These are phyloP conservation scores for Neoascochyta sp. DNA, from an alignment of 2,329 filamentous ascomycete genomes.

Conservation along the genomic window DNA sequence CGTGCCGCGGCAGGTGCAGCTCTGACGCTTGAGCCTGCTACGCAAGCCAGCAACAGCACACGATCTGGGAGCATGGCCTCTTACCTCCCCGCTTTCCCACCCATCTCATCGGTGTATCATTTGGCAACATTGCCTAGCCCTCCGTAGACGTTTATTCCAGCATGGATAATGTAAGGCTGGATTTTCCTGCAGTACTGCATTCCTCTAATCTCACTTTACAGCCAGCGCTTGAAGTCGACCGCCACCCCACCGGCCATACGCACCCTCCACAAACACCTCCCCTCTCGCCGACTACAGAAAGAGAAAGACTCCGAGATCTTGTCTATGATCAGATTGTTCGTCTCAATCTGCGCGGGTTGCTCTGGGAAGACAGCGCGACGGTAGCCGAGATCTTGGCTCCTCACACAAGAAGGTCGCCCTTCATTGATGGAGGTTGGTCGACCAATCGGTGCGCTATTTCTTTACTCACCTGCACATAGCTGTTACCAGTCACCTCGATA, in stretches of 20 bases:
- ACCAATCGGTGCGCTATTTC: not conserved
- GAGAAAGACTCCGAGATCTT: constrained; percentile 5
- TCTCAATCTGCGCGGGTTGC: constrained; percentile 16
- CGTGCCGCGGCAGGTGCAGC: too few relatives aligned
- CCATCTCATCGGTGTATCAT: not conserved
- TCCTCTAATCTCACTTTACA: too few relatives aligned
- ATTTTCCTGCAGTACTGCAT: too few relatives aligned
- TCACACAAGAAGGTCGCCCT: constrained; percentile 18
- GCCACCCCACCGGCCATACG: constrained; percentile 8
- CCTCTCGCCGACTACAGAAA: not conserved
- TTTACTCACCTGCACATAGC: constrained; percentile 2
- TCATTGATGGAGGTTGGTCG: constrained; percentile 9
- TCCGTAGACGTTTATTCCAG: too few relatives aligned
- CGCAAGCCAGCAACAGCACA: not conserved
- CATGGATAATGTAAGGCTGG: too few relatives aligned
- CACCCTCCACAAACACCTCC: constrained; percentile 11
- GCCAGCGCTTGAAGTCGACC: constrained; percentile 2
- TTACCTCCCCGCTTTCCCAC: not conserved
- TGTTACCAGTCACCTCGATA: constrained; percentile 30
- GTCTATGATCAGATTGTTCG: constrained; percentile 10
- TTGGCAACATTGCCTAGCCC: not conserved
- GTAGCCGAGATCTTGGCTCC: constrained; percentile 20
- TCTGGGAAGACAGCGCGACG: constrained; percentile 6
- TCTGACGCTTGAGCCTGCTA: constrained; percentile 3
- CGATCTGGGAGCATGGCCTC: not conserved